phyloP scores from a whole-genome alignment of 2,329 filamentous ascomycete genomes.

The Paecilomyces sp. region DNA sequence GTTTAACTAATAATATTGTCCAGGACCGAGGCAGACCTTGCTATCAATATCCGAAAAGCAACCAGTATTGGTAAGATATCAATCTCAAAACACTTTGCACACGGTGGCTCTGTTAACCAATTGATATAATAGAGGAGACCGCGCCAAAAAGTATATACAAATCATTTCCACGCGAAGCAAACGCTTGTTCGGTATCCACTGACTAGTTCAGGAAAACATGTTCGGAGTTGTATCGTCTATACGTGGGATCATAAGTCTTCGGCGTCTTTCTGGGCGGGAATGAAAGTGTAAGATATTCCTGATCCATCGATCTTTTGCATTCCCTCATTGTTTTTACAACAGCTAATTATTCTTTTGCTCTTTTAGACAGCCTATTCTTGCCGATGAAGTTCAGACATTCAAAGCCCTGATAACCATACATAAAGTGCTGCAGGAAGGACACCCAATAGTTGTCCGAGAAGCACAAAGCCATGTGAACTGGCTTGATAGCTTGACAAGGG shows the following conservation, averaged over 20 bases:
- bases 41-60: slow-evolving; percentile 61
- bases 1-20: neutral
- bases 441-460: slow-evolving; percentile 79
- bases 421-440: slow-evolving; percentile 95
- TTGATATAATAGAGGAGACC: slow-evolving; percentile 47
- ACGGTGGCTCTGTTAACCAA: slow-evolving; percentile 9
- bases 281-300: slow-evolving; percentile 77
- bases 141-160: slow-evolving; percentile 55
- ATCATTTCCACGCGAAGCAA: slow-evolving; percentile 1
- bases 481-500: slow-evolving; percentile 86
- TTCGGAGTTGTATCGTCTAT: slow-evolving; percentile 94
- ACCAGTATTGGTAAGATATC: slow-evolving; percentile 50
- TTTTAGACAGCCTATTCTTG: slow-evolving; percentile 83
- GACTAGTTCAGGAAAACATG: slow-evolving; percentile 66
- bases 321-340: slow-evolving; percentile 3
- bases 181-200: neutral
- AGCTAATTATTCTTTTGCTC: neutral
- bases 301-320: slow-evolving; percentile 4
- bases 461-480: slow-evolving; percentile 82
- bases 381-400: slow-evolving; percentile 98
- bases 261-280: slow-evolving; percentile 89
- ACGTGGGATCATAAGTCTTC: slow-evolving; percentile 99
- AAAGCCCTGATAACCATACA: slow-evolving; percentile 96
- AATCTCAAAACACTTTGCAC: slow-evolving; percentile 1
- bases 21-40: slow-evolving; percentile 57